Base-by-base conservation (phyloP, 768 basidiomycete species). In the Polyporus arcularius region DNA sequence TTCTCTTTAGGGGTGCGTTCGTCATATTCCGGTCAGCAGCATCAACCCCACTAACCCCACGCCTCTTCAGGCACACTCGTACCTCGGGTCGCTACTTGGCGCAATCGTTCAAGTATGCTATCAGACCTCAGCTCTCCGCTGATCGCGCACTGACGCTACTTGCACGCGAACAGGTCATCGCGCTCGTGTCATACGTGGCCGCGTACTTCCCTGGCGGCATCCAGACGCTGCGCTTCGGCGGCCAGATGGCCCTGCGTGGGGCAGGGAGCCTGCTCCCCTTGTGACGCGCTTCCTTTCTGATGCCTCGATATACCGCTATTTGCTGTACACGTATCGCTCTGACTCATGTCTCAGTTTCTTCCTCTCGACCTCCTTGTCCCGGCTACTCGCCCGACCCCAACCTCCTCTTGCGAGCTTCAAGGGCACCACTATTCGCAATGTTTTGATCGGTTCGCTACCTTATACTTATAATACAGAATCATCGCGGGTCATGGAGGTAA, bases 121-220 rank as follows among this genome's bases (percentile, higher is more conserved):
- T 2, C 4, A 9, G 15, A 41, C 40, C 35, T 15, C 10, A 45
- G 15, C 30, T 52, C 41, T 28, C 10, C 45, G 21, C 30, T 52
- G 8, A 10, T 26, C 2, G 21, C 1, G 18, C 9, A 21, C 35
- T 21, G n/a, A 8, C 9, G n/a, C 26, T 39, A 10, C 26, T 18
- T 14, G 15, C 21, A 18, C 45, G 32, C 3, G 21, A 9, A 11
- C 69, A 93, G 85, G 85, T 97, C 42, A 77, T 91, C 46, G 87
- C 96, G 2, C 84, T 99, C 16, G 79, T 97, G 14, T 82, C 90
- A 14, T 99, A 99, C 71, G 82, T 98, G 7, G 80, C 94, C 16
- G 95, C 95, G 0, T 98, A 98, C 77, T 98, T 99, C 76, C 97
- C 97, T 18, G 95, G 92, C 10, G 96, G 89, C 31, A 82, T 81